Percentiles rank a stretch among this genome's conserved stretches.
phyloP scores from a whole-genome alignment of 2,329 filamentous ascomycete species.

The Fusarium citri region DNA sequence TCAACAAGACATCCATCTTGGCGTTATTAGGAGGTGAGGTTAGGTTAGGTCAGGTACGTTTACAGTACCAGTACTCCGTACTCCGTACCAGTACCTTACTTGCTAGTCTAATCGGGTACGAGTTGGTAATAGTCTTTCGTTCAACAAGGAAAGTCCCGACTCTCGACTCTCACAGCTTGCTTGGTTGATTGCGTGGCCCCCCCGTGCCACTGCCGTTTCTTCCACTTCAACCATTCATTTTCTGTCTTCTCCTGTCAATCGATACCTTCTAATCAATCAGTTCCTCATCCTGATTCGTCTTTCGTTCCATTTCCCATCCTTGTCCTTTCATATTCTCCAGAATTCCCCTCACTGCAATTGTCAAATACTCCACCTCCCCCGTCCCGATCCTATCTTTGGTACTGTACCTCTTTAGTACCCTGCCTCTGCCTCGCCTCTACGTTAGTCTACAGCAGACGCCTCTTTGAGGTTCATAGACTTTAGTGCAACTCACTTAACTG shows the following conservation, averaged over 20 bases:
- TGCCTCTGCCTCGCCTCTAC: slow-evolving; percentile 11
- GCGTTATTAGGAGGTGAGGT: slow-evolving; percentile 16
- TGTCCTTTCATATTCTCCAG: slow-evolving; percentile 35
- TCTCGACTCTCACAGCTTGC: slow-evolving; percentile 17
- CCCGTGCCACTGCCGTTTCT: slow-evolving; percentile 40
- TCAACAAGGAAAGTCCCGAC: slow-evolving; percentile 36
- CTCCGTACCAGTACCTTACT: neutral
- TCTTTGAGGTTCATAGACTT: slow-evolving; percentile 21
- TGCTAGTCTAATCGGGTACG: neutral
- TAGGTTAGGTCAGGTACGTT: slow-evolving; percentile 3
- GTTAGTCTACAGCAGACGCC: slow-evolving; percentile 30
- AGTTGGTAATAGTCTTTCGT: slow-evolving; percentile 25
- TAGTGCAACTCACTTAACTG: slow-evolving; percentile 6
- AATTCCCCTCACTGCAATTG: slow-evolving; percentile 27
- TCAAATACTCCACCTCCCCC: slow-evolving; percentile 40
- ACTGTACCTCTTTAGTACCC: slow-evolving; percentile 18
- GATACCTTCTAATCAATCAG: slow-evolving; percentile 12
- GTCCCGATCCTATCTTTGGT: slow-evolving; percentile 29
- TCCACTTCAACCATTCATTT: slow-evolving; percentile 28
- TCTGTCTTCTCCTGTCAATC: slow-evolving; percentile 38
- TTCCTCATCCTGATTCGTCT: slow-evolving; percentile 33
- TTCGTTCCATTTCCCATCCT: slow-evolving; percentile 14
- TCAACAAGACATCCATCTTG: slow-evolving; percentile 35
- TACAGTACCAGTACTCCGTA: neutral
- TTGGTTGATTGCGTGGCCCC: slow-evolving; percentile 40